These are phyloP conservation scores for Umbelopsis sp. DNA, from an alignment of 192 early-diverging fungal genomes.

Conservation along the genomic window DNA sequence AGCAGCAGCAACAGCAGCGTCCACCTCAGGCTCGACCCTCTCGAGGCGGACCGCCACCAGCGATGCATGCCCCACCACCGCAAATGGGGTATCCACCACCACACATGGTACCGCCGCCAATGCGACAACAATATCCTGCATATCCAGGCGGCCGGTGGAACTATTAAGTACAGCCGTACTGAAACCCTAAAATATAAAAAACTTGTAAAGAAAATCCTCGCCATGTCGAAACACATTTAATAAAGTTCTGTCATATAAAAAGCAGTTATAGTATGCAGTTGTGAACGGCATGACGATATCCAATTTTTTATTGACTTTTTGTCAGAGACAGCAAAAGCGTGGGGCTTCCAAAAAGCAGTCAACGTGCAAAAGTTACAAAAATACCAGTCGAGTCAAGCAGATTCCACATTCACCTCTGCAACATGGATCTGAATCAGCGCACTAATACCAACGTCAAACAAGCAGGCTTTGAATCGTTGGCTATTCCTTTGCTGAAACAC, in stretches of 20 bases:
- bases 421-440: not conserved
- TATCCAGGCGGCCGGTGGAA: conserved; percentile 17
- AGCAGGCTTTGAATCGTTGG: not conserved
- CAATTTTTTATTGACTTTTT: too few species aligned
- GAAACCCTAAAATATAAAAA: too few species aligned
- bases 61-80: conserved; percentile 11
- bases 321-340: too few species aligned
- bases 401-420: too few species aligned
- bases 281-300: too few species aligned
- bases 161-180: not conserved
- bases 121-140: conserved; percentile 13
- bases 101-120: conserved; percentile 10
- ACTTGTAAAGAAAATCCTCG: not conserved
- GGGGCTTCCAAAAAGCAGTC: too few species aligned
- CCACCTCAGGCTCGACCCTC: conserved; percentile 7
- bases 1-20: conserved; percentile 13
- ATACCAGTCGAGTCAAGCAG: too few species aligned
- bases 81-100: conserved; percentile 10
- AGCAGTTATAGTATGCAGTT: too few species aligned
- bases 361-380: too few species aligned
- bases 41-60: conserved; percentile 5
- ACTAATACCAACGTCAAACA: not conserved
- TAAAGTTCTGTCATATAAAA: conserved; percentile 3
- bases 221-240: not conserved
- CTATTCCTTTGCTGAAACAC: conserved; percentile 6